Evolutionary conservation across 352 stramenopile genomes (phyloP).

Genomic region (Paralagenidium karlingii): DNA sequence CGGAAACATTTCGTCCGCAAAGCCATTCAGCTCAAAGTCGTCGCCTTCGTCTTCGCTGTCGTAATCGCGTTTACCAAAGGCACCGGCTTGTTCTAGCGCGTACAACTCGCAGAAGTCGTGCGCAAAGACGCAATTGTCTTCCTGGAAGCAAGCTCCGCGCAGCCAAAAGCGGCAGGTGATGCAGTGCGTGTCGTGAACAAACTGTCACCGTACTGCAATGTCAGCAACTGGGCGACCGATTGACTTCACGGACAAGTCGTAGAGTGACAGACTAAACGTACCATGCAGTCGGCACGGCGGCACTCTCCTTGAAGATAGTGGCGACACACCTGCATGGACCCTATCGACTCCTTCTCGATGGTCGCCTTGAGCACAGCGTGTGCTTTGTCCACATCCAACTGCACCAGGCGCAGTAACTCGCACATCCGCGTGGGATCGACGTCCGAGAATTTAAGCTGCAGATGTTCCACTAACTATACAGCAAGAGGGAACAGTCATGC

Average conservation of each 20-base stretch:
- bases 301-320: conserved; percentile 76
- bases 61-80: conserved; percentile 46
- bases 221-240: neutral
- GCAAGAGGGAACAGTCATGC: conserved; percentile 3
- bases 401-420: conserved; percentile 58
- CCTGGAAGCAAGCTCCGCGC: conserved; percentile 63
- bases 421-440: conserved; percentile 59
- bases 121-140: conserved; percentile 66
- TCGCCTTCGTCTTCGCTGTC: conserved; percentile 58
- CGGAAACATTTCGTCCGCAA: conserved; percentile 70
- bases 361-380: conserved; percentile 66
- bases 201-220: conserved; percentile 17
- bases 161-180: conserved; percentile 83
- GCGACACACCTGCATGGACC: conserved; percentile 60
- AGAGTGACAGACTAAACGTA: conserved; percentile 10
- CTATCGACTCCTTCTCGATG: conserved; percentile 56
- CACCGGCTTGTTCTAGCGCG: conserved; percentile 25
- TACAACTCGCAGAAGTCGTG: conserved; percentile 74
- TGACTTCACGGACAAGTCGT: neutral
- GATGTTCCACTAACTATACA: conserved; percentile 54
- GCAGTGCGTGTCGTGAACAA: conserved; percentile 71
- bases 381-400: conserved; percentile 58
- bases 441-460: conserved; percentile 76
- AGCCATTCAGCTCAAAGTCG: conserved; percentile 27
- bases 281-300: conserved; percentile 76